Evolutionary conservation across 768 basidiomycete genomes (phyloP), one percentile per base, ranked within the genome.

Genomic region (Asterophora lycoperdoides): DNA sequence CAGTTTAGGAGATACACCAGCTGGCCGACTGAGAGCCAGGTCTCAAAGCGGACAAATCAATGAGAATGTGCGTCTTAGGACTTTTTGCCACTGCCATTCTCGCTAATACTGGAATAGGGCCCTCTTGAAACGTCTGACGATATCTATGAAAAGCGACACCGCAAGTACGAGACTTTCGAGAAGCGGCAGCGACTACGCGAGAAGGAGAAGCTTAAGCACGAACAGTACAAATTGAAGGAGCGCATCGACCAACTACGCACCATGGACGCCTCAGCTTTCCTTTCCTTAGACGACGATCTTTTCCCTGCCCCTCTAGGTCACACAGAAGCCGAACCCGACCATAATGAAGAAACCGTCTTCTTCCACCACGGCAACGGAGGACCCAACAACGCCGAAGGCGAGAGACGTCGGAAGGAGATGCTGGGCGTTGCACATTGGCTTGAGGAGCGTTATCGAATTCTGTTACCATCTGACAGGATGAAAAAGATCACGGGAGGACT

Each of bases 181-280:
- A 90, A 89, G 63, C 80, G 90, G 7, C 82, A 85, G 60, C 84
- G 91, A 4, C 70, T 89, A 29, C 81, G 91, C 46, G 92, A 94
- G 68, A 91, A 91, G 67, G 92, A 95, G 67, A 92, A 92, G 62
- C 78, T 94, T 46, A 86, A 88, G 66, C 86, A 92, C 56, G 91
- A 93, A 60, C 89, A 92, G 57, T 92, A 93, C 70, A 91, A 92
- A 62, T 80, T 95, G 60, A 86, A 87, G 64, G 86, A 92, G 60
- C 81, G 92, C 30, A 86, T 93, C 52, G 90, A 93, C 44, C 86
- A 93, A 60, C 74, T 93, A 48, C 78, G 75, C 47, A 74, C 72
- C 20, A 86, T 93, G 82, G 87, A 90, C 51, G 66, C 76, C 41
- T 66, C 77, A 46, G 82, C 84, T 2, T 91, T 90, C 64, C 76